Evolutionary conservation across 495 filamentous ascomycete species (phyloP).

Genomic region (Parachaetomium inaequale): DNA sequence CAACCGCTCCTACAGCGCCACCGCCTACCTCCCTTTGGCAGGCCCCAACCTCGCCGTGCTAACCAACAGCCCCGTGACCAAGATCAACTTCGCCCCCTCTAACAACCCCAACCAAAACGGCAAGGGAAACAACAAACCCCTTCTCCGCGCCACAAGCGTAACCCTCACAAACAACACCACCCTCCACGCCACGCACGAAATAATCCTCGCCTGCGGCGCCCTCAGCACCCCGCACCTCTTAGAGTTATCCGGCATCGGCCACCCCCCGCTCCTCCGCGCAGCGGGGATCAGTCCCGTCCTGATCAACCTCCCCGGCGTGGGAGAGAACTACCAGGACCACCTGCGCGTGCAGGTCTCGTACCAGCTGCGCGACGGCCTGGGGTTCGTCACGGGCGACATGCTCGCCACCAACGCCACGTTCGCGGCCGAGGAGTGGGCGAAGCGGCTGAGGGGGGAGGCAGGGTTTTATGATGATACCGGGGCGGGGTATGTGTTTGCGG

Average conservation of each 20-base stretch:
- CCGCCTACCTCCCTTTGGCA: conserved; percentile 26
- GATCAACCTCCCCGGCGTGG: conserved; percentile 49
- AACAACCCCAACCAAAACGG: too few species aligned
- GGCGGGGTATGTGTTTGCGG: conserved; percentile 24
- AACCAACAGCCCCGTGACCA: conserved; percentile 23
- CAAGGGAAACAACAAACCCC: too few species aligned
- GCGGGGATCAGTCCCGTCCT: conserved; percentile 38
- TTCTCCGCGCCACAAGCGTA: conserved; percentile 32
- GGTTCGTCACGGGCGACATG: conserved; percentile 25
- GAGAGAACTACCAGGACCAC: conserved; percentile 52
- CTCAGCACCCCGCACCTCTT: conserved; percentile 51
- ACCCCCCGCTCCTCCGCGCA: conserved; percentile 32
- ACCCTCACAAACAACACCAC: conserved; percentile 27
- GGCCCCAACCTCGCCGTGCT: conserved; percentile 24
- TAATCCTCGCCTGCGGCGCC: conserved; percentile 55
- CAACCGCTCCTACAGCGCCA: conserved; percentile 40
- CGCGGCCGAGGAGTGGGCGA: conserved; percentile 22
- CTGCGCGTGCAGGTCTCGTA: conserved; percentile 32
- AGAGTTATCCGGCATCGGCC: conserved; percentile 57
- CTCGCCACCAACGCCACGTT: conserved; percentile 26
- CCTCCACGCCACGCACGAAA: conserved; percentile 45
- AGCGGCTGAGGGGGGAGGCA: conserved; percentile 16
- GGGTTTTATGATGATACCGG: conserved; percentile 32
- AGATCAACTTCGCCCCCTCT: conserved; percentile 20
- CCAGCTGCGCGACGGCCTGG: conserved; percentile 23